A percentile compares a stretch with the other conserved stretches of the same genome.
These are phyloP conservation scores for Citrus mangshanensis DNA, from an alignment of 345 rosid species.

Conservation along the genomic window DNA sequence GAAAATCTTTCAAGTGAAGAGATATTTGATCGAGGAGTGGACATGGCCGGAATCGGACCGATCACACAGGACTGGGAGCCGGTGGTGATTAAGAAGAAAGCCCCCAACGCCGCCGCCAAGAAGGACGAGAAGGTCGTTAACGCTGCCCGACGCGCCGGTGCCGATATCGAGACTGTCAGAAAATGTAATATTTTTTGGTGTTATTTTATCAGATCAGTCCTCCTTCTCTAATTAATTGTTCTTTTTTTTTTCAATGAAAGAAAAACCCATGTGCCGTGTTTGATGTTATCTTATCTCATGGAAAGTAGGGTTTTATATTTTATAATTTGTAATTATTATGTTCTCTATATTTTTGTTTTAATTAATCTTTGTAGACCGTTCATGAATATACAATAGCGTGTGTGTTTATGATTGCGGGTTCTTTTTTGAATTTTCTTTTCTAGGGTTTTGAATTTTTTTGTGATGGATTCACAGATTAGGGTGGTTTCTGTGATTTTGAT, in stretches of 20 bases:
- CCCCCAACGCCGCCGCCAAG: conserved; percentile 61
- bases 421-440: not conserved
- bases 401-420: not conserved
- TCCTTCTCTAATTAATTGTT: not conserved
- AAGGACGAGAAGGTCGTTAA: conserved; percentile 84
- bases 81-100: conserved; percentile 72
- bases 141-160: conserved; percentile 85
- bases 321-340: not conserved
- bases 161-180: conserved; percentile 64
- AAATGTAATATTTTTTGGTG: conserved; percentile 35
- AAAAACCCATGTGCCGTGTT: not conserved
- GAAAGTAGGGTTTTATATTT: not conserved
- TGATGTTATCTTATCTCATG: not conserved
- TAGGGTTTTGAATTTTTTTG: not conserved
- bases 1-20: not conserved
- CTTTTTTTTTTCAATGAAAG: not conserved
- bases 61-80: conserved; percentile 88
- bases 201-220: not conserved
- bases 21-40: not conserved
- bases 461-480: not conserved
- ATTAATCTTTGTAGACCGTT: not conserved
- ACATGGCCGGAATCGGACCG: conserved; percentile 71
- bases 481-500: not conserved
- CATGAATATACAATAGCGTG: not conserved
- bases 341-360: not conserved